Base-by-base conservation (phyloP, 306 rosid species). In the Vigna hirtella region DNA sequence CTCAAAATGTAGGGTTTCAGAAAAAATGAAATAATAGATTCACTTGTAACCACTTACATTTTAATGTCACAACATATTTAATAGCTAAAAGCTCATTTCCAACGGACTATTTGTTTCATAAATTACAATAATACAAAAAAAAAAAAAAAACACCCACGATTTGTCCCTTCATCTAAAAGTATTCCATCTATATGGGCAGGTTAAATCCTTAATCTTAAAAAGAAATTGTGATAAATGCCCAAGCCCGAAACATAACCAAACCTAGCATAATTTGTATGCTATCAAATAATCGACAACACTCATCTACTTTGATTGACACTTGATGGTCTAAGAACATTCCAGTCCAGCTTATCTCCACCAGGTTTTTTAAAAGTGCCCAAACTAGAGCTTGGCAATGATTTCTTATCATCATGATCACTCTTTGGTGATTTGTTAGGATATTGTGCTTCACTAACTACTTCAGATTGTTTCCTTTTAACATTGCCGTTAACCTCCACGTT, bases 321-420 rank as follows among this genome's bases (percentile, higher is more conserved):
- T 83, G 75, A 78, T 42, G 90, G 88, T 86, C 97, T 85, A 79
- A 93, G 98, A 69, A 86, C 84, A 3, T 77, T 93, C 89, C 91
- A 91, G 78, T 90, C 81, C 73, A 93, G 84, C 87, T 85, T 87
- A 85, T 78, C 89, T 80, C 69, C 88, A 81, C 80, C 84, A 2
- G 93, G 92, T 79, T 91, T 91, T 85, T 73, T 91, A 84, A 85
- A 93, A 26, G 87, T 83, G 30, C 89, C 89, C 86, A 78, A 88
- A 69, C 85, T 53, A 77, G 53, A 81, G 63, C 56, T 83, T 59
- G 68, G 20, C 9, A 86, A 64, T 17, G 90, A 70, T 43, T 66
- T 82, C 32, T 74, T 80, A 30, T 71, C 79, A 20, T 63, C 89
- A 55, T 75, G 83, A 70, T 71, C 86, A 77, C 28, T 83, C 80